Evolutionary conservation across 2,329 filamentous ascomycete genomes (phyloP).

Genomic region (Penicillium sp.): DNA sequence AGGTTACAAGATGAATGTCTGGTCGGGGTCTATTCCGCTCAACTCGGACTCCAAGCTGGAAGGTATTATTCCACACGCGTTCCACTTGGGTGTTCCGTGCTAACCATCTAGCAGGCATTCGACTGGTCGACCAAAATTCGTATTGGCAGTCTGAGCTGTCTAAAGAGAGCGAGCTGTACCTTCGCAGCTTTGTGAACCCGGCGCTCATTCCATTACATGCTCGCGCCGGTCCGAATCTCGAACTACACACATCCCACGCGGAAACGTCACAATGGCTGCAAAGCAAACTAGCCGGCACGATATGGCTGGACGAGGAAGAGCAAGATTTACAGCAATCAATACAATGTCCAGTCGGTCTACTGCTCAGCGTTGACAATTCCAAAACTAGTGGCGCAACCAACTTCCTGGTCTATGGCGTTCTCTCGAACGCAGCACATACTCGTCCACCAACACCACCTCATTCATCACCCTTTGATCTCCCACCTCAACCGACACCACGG

Average conservation of each 20-base stretch:
- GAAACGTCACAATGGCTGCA: conserved; percentile 42
- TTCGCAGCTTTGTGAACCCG: conserved; percentile 42
- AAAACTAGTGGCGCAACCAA: conserved; percentile 32
- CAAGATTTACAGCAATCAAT: conserved; percentile 29
- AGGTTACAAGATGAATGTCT: conserved; percentile 37
- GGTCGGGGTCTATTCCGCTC: conserved; percentile 37
- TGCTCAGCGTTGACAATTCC: conserved; percentile 32
- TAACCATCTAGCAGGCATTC: conserved; percentile 31
- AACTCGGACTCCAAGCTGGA: conserved; percentile 30
- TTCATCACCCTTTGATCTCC: conserved; percentile 31
- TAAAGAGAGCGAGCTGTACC: conserved; percentile 33
- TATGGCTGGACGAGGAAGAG: conserved; percentile 38
- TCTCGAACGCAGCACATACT: conserved; percentile 32
- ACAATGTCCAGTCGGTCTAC: conserved; percentile 43
- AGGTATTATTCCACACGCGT: conserved; percentile 29
- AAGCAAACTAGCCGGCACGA: conserved; percentile 34
- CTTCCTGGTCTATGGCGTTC: conserved; percentile 41
- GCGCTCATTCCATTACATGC: conserved; percentile 43
- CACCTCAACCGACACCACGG: conserved; percentile 7
- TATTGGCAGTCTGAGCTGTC: conserved; percentile 36
- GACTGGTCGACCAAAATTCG: conserved; percentile 35
- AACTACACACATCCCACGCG: conserved; percentile 37
- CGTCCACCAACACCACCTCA: conserved; percentile 39
- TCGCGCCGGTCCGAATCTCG: conserved; percentile 42
- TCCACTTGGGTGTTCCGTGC: conserved; percentile 5